Conservation (phyloP, 2,329 filamentous ascomycete species). For the Apiospora aurea region DNA sequence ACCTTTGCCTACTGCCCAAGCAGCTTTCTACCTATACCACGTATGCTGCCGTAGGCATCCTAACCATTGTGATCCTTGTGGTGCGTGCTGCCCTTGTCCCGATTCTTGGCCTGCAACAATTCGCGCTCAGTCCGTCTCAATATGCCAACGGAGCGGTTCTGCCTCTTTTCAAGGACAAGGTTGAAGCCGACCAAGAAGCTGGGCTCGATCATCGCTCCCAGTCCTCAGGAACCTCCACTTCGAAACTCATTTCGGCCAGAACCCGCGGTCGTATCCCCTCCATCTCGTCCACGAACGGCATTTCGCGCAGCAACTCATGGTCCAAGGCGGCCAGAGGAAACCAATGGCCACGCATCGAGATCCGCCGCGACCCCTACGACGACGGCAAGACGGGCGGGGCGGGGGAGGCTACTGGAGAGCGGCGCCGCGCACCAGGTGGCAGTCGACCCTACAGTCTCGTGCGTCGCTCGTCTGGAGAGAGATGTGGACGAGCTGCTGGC, state of each 20-base stretch:
- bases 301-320: slow-evolving; percentile 34
- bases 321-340: slow-evolving; percentile 28
- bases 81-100: slow-evolving; percentile 65
- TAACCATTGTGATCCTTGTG: slow-evolving; percentile 58
- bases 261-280: slow-evolving; percentile 38
- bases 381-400: slow-evolving; percentile 43
- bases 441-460: slow-evolving; percentile 32
- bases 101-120: slow-evolving; percentile 58
- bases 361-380: slow-evolving; percentile 54
- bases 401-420: slow-evolving; percentile 36
- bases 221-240: slow-evolving; percentile 45
- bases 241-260: slow-evolving; percentile 42
- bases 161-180: slow-evolving; percentile 62
- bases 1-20: slow-evolving; percentile 89
- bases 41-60: slow-evolving; percentile 71
- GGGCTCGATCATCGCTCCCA: slow-evolving; percentile 35
- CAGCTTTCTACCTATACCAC: slow-evolving; percentile 84
- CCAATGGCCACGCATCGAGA: slow-evolving; percentile 56
- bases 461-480: slow-evolving; percentile 62
- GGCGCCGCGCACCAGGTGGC: slow-evolving; percentile 32
- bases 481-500: slow-evolving; percentile 65
- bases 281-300: slow-evolving; percentile 31
- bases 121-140: slow-evolving; percentile 51
- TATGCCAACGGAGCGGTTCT: slow-evolving; percentile 42
- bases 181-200: slow-evolving; percentile 50